Base-by-base conservation (phyloP, 2,329 filamentous ascomycete genomes). In the Cladosporium sp. region DNA sequence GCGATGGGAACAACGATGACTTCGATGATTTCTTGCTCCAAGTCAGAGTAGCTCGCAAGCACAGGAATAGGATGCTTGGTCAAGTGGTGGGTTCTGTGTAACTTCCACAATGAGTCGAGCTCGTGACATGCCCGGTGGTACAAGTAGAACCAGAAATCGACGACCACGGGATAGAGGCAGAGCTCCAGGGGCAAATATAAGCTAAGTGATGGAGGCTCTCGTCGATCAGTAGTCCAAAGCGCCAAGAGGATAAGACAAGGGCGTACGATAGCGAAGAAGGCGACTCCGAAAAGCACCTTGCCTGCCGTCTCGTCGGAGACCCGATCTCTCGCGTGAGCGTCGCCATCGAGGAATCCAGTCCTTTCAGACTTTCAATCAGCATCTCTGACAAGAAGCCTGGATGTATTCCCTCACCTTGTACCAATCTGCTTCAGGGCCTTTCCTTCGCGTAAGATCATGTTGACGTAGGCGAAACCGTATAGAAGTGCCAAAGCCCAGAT, bases 141-240 rank as follows among this genome's bases (percentile, higher is more conserved):
- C 69, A 71, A 69, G 63, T 77, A 77, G 62, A 76, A 77, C 74
- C 74, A 78, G 48, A 77, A 76, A 61, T 78, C 76, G 5, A 78
- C 68, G 8, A 78, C 64, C 50, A 78, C 68, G 3, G 70, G 70
- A 58, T 78, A 78, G 0, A 77, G 61, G 0, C 72, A 72, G 5
- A 75, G 65, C 36, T 77, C 72, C 4, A 77, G 25, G 0, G 71
- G 65, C 0, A 77, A 68, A 70, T 72, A 73, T 1, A 15, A 9
- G 22, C 22, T 28, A 22, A 45, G 8, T 13, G 15, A 25, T 15
- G 24, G 4, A 2, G 25, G 25, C 3, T 45, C 15, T 15, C 42
- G 17, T 8, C 7, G 7, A 15, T 28, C 22, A 3, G 25, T 2
- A 25, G 2, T 2, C 1, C 42, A 22, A 15, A 9, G 3, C 4